Evolutionary conservation across 2,329 filamentous ascomycete species (phyloP), one percentile per base, ranked within the genome.

Genomic region (Nannizziopsis arthrosporioides): DNA sequence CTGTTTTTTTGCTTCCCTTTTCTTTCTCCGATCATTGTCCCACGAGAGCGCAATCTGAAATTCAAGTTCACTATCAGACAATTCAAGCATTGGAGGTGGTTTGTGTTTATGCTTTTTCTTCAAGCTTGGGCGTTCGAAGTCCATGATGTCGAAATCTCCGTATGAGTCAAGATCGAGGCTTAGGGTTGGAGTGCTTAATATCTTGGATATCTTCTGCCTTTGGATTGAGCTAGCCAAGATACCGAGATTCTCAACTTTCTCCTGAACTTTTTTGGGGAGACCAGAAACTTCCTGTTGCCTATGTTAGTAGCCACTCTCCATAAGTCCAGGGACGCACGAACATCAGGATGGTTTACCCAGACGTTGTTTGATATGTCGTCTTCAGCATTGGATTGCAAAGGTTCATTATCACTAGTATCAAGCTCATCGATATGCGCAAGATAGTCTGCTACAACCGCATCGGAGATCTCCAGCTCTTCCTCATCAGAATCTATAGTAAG

Each of bases 101-200:
- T 77, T 76, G 11, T 73, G 72, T 38, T 78, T 79, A 62, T 84
- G 86, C 54, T 75, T 70, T 53, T 74, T 78, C 48, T 73, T 76
- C 5, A 88, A 63, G 46, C 80, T 86, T 1, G 81, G 80, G 19
- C 81, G 74, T 12, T 84, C 76, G 67, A 84, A 86, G 58, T 94
- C 85, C 82, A 92, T 90, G 39, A 93, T 71, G 59, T 94, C 87
- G 54, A 94, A 82, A 7, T 80, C 84, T 51, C 82, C 79, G 52
- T 79, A 76, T 1, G 76, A 74, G 54, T 77, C 74, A 53, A 69
- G 64, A n/a, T 80, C 75, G 2, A 80, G 65, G 0, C 73, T 70
- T 19, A 47, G 18, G 14, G 37, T 35, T 15, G 44, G 30, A 6
- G 31, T 36, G 18, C 12, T 11, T 11, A 47, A 10, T 10, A 41